These are phyloP conservation scores for Exutisphaerella laricina DNA, from an alignment of 2,329 filamentous ascomycete genomes.

Conservation along the genomic window DNA sequence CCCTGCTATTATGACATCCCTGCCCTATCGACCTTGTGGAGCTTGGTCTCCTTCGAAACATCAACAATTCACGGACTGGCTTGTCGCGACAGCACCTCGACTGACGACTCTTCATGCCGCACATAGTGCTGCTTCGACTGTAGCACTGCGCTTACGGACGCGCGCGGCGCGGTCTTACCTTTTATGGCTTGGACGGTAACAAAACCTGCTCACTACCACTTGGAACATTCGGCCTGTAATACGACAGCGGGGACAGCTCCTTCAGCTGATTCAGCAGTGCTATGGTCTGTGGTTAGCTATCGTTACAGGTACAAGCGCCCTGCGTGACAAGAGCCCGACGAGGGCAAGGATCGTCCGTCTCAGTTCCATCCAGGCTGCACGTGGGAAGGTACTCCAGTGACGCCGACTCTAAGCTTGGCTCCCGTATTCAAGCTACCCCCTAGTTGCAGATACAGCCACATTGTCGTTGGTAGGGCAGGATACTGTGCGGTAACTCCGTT, in stretches of 20 bases:
- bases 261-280: background rate
- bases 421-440: background rate
- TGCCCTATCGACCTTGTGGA: too few relatives aligned
- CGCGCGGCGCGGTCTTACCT: too few relatives aligned
- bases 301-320: background rate
- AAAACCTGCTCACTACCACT: background rate
- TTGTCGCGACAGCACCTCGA: too few relatives aligned
- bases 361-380: background rate
- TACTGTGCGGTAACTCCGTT: background rate
- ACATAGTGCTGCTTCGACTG: too few relatives aligned
- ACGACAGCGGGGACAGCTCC: background rate
- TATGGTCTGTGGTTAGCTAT: background rate
- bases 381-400: background rate
- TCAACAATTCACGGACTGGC: too few relatives aligned
- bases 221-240: background rate
- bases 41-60: too few relatives aligned
- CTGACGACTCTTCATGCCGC: too few relatives aligned
- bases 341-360: conserved; percentile 1
- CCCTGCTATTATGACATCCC: too few relatives aligned
- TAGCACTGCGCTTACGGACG: too few relatives aligned
- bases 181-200: too few relatives aligned
- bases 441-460: background rate
- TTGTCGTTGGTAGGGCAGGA: background rate
- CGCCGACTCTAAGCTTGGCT: background rate
- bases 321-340: background rate